Evolutionary conservation across 2,329 filamentous ascomycete genomes (phyloP).

Genomic region (Pestalotiopsis sp.): DNA sequence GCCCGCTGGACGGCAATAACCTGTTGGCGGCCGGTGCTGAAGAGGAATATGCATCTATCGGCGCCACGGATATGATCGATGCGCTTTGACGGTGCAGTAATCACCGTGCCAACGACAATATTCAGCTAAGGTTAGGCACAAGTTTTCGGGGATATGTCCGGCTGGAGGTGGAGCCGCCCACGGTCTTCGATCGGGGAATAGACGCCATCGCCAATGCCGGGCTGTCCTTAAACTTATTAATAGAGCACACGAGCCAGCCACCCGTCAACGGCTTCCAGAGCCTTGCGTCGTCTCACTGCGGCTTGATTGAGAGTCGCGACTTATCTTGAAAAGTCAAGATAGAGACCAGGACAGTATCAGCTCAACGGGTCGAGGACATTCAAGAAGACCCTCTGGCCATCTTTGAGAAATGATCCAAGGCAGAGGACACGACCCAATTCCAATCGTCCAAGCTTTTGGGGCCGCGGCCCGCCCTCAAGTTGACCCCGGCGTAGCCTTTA

Average conservation of each 20-base stretch:
- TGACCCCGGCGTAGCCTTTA: slow-evolving; percentile 43
- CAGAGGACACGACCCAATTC: slow-evolving; percentile 41
- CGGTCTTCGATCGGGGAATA: slow-evolving; percentile 46
- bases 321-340: slow-evolving; percentile 49
- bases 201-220: slow-evolving; percentile 54
- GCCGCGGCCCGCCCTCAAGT: slow-evolving; percentile 43
- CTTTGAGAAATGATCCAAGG: slow-evolving; percentile 32
- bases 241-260: slow-evolving; percentile 29
- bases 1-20: slow-evolving; percentile 47
- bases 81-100: slow-evolving; percentile 49
- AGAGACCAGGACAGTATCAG: slow-evolving; percentile 51
- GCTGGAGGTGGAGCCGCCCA: slow-evolving; percentile 46
- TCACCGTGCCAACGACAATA: slow-evolving; percentile 52
- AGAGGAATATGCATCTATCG: slow-evolving; percentile 29
- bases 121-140: too few species aligned
- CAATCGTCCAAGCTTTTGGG: slow-evolving; percentile 42
- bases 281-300: slow-evolving; percentile 42
- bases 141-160: slow-evolving; percentile 53
- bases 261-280: slow-evolving; percentile 41
- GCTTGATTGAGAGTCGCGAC: slow-evolving; percentile 50
- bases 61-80: background rate
- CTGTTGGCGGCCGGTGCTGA: slow-evolving; percentile 57
- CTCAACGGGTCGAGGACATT: slow-evolving; percentile 42
- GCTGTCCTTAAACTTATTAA: slow-evolving; percentile 44
- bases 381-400: slow-evolving; percentile 39